These are phyloP conservation scores for Leccinum pellstonianum DNA, from an alignment of 768 basidiomycete species.

Conservation along the genomic window DNA sequence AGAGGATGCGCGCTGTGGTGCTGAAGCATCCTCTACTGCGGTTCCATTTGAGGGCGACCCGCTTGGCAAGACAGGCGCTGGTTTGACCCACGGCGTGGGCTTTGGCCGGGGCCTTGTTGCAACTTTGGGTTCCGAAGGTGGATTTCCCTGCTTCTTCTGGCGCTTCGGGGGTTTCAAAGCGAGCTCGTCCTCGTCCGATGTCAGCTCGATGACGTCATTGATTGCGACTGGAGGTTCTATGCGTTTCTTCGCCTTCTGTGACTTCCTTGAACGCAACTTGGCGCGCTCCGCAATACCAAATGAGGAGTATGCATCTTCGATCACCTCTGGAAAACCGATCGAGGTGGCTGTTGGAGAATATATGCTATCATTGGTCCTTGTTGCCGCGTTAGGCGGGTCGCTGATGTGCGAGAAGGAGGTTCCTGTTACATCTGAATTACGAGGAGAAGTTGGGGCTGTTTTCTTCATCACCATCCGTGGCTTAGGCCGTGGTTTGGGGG, in stretches of 20 bases:
- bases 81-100: conserved; percentile 22
- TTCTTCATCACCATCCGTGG: conserved; percentile 32
- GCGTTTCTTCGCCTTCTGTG: conserved; percentile 19
- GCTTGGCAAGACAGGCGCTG: conserved; percentile 11
- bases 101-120: conserved; percentile 29
- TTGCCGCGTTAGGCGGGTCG: conserved; percentile 13
- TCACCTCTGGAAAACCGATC: conserved; percentile 6
- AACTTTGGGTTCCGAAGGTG: conserved; percentile 29
- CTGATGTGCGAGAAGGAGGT: conserved; percentile 25
- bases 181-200: conserved; percentile 44
- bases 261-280: conserved; percentile 49
- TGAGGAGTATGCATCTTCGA: conserved; percentile 22
- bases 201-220: conserved; percentile 45
- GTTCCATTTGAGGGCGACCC: conserved; percentile 18
- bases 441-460: conserved; percentile 6
- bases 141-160: conserved; percentile 30
- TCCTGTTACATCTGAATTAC: background rate
- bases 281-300: conserved; percentile 56
- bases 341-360: conserved; percentile 14
- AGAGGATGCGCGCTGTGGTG: conserved; percentile 27
- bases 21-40: conserved; percentile 24
- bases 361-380: conserved; percentile 24
- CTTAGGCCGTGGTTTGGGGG: conserved; percentile 29
- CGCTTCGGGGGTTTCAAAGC: conserved; percentile 31
- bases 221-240: conserved; percentile 3